phyloP scores from a whole-genome alignment of 495 filamentous ascomycete genomes.

The Aspergillus affinis region DNA sequence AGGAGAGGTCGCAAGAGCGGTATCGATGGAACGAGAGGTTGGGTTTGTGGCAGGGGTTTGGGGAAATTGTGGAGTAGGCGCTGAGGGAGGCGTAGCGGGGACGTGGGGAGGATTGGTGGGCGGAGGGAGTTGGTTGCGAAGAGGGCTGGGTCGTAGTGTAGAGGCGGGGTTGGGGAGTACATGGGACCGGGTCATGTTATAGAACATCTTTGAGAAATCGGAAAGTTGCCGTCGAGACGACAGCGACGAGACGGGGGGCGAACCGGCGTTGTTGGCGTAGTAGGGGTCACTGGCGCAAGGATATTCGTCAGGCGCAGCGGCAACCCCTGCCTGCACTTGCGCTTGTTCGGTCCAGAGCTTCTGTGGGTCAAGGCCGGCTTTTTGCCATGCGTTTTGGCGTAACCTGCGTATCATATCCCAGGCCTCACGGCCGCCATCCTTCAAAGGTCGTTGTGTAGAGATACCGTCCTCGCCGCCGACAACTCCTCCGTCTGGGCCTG shows the following conservation, averaged over 20 bases:
- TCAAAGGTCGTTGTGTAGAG: constrained; percentile 45
- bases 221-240: constrained; percentile 19
- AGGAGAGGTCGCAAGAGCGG: background rate
- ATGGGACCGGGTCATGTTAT: constrained; percentile 41
- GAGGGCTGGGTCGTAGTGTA: constrained; percentile 25
- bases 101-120: constrained; percentile 12
- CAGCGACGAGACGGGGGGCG: background rate
- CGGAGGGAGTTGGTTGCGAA: constrained; percentile 28
- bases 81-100: constrained; percentile 9
- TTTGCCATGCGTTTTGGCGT: constrained; percentile 52
- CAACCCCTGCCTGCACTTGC: constrained; percentile 40
- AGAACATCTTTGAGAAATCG: constrained; percentile 42
- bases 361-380: constrained; percentile 45
- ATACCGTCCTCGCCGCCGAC: constrained; percentile 52
- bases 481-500: constrained; percentile 52
- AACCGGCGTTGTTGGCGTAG: constrained; percentile 12
- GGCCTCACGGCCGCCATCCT: constrained; percentile 54
- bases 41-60: constrained; percentile 16
- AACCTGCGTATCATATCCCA: constrained; percentile 56
- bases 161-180: constrained; percentile 24
- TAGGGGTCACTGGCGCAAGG: constrained; percentile 13
- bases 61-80: constrained; percentile 17
- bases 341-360: constrained; percentile 50
- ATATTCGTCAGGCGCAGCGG: constrained; percentile 26
- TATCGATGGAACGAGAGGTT: background rate